Conservation (phyloP, 495 filamentous ascomycete species). For the Lasiosphaeriaceae sp. region DNA sequence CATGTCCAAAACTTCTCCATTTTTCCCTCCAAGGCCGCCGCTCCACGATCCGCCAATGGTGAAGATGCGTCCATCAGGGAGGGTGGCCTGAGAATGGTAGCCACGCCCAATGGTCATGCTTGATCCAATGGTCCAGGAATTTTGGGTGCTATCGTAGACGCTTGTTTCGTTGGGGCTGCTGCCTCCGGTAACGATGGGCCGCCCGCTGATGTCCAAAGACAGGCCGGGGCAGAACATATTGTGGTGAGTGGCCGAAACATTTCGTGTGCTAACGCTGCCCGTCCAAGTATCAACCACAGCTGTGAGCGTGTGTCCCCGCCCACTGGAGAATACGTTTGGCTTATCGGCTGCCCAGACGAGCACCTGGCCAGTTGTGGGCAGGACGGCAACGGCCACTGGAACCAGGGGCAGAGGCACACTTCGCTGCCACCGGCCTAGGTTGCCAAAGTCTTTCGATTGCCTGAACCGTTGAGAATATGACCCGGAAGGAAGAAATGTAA, state of each 20-base stretch:
- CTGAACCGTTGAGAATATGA: too few species aligned
- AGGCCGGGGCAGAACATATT: slow-evolving; percentile 63
- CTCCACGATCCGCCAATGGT: slow-evolving; percentile 58
- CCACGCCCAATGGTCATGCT: slow-evolving; percentile 51
- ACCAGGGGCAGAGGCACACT: neutral
- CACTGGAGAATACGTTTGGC: neutral
- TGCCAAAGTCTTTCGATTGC: too few species aligned
- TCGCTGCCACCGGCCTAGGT: neutral
- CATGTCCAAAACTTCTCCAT: neutral
- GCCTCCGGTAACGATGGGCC: slow-evolving; percentile 40
- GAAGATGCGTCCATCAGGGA: slow-evolving; percentile 54
- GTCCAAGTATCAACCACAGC: slow-evolving; percentile 37
- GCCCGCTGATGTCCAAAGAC: slow-evolving; percentile 45
- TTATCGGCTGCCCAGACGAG: slow-evolving; percentile 1
- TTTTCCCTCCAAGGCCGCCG: slow-evolving; percentile 26
- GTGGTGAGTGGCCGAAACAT: slow-evolving; percentile 43
- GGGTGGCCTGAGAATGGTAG: slow-evolving; percentile 51
- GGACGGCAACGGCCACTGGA: neutral
- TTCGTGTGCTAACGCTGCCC: slow-evolving; percentile 32
- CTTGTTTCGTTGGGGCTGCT: neutral
- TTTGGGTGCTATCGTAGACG: neutral
- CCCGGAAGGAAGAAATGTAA: too few species aligned
- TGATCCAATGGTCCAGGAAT: slow-evolving; percentile 38
- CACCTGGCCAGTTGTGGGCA: neutral
- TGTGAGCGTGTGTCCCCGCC: slow-evolving; percentile 38